Percentiles rank a stretch among this genome's conserved stretches.
These are phyloP conservation scores for Brassica juncea DNA, from an alignment of 345 rosid genomes.

Conservation along the genomic window DNA sequence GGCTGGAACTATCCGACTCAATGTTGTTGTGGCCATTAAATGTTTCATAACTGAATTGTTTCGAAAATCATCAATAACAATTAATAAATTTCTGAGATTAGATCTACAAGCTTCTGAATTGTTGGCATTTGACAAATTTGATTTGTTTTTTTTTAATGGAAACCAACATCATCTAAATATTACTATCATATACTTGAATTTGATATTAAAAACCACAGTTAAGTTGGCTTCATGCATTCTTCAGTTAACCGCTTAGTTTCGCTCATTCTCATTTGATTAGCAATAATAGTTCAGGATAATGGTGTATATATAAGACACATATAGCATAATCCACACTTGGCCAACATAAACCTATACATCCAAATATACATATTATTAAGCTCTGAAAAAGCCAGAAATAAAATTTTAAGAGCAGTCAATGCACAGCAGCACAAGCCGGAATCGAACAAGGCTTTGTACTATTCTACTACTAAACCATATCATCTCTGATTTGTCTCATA, in stretches of 20 bases:
- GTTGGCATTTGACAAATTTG: background rate
- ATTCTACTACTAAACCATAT: background rate
- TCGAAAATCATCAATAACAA: background rate
- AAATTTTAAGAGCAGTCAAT: background rate
- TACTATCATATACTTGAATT: background rate
- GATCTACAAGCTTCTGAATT: background rate
- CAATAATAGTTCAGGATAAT: background rate
- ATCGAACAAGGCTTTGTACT: background rate
- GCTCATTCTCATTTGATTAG: background rate
- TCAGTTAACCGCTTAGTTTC: background rate
- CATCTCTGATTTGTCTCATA: background rate
- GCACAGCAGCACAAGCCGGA: background rate
- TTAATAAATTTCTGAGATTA: background rate
- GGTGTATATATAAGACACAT: background rate
- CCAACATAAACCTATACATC: background rate
- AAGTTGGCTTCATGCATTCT: background rate
- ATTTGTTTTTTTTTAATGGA: background rate
- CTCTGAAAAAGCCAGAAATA: background rate
- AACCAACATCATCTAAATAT: background rate
- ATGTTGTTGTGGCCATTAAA: slow-evolving; percentile 19
- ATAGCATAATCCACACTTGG: background rate
- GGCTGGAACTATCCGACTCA: background rate
- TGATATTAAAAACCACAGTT: background rate
- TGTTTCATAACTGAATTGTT: background rate
- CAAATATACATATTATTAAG: background rate